Percentiles rank a stretch among this genome's conserved stretches.
Conservation (phyloP, 1,284 basidiomycete species). For the Ceratobasidium papillatum region DNA sequence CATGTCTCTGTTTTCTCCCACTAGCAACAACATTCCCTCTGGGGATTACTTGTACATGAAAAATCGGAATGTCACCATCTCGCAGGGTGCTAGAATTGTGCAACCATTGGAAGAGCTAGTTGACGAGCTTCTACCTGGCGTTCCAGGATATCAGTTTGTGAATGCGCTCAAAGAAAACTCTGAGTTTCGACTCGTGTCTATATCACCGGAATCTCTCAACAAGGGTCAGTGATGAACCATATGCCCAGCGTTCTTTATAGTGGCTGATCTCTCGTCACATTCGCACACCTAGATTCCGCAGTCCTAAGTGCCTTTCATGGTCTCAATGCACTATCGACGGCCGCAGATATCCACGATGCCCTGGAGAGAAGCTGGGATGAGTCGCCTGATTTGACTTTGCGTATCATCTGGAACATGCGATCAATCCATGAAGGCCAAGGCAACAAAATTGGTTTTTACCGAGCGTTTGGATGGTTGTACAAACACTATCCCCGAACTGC, state of each 20-base stretch:
- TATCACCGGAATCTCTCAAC: neutral
- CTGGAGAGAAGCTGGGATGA: conserved; percentile 62
- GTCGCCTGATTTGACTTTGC: conserved; percentile 61
- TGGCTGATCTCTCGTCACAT: neutral
- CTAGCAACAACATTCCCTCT: neutral
- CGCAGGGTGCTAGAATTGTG: neutral
- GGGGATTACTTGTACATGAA: neutral
- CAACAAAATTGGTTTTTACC: conserved; percentile 62
- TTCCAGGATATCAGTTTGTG: neutral
- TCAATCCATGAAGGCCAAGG: conserved; percentile 69
- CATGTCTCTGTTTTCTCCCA: conserved; percentile 25
- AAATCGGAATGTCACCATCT: conserved; percentile 5
- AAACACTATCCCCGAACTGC: conserved; percentile 71
- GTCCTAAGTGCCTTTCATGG: conserved; percentile 40
- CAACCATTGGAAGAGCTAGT: neutral
- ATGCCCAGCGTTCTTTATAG: no score
- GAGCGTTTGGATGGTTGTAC: conserved; percentile 69
- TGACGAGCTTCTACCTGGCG: conserved; percentile 3
- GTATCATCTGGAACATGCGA: no score
- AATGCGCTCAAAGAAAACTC: neutral
- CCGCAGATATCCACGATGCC: conserved; percentile 49
- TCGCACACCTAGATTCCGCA: neutral
- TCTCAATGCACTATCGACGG: conserved; percentile 44
- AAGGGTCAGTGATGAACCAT: neutral
- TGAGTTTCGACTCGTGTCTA: neutral